Base-by-base conservation (phyloP, 2,329 filamentous ascomycete genomes). In the Ophiostoma australiae region DNA sequence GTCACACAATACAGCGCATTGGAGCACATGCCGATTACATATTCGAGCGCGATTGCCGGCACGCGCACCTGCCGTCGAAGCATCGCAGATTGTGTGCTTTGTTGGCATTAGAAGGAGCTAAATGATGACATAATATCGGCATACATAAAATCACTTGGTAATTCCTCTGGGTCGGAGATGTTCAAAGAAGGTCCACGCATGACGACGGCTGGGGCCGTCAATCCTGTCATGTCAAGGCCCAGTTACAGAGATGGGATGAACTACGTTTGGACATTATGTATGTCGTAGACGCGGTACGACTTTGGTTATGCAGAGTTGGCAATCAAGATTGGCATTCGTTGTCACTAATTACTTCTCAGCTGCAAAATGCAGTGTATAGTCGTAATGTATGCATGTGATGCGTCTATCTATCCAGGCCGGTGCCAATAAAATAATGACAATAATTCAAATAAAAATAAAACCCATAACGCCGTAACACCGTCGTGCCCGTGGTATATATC, bases 21-120 rank as follows among this genome's bases (percentile, higher is more conserved):
- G 15, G 44, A 48, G 44, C 44, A 35, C 31, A 20, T 35, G 31
- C 33, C 61, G 61, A 65, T 65, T 65, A 65, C 61, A 65, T 65
- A 65, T 13, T 33, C 58, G 23, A 31, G 17, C 8, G 52, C 8
- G 52, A 58, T 65, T 65, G 13, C 31, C 17, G 31, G 58, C 7
- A 35, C 27, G 58, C 8, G 31, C 58, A 33, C 31, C 52, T 58
- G 52, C 27, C 52, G 10, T 27, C 10, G 23, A 27, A 27, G 52
- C 23, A 27, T 58, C 52, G 23, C 10, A 10, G 6, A 10, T 27
- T n/a, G n/a, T n/a, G n/a, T n/a, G n/a, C n/a, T n/a, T n/a, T n/a
- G n/a, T n/a, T n/a, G n/a, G n/a, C n/a, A n/a, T n/a, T n/a, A n/a
- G 52, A 23, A 58, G 13, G n/a, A 58, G 52, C 23, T 13, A 31